These are phyloP conservation scores for Mycena chlorophos DNA, from an alignment of 768 basidiomycete genomes.

Conservation along the genomic window DNA sequence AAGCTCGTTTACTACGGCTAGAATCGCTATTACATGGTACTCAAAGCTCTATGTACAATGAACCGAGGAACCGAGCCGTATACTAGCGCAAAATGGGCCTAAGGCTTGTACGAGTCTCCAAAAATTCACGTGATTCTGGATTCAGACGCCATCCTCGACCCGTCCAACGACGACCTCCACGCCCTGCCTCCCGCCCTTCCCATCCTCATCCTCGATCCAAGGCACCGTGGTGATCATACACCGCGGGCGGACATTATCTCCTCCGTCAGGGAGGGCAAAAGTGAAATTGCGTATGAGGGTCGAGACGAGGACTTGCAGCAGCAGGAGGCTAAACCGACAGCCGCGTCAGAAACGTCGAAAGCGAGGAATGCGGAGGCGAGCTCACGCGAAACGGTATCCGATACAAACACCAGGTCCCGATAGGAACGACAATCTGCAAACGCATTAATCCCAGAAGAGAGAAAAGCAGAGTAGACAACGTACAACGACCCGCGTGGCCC, in stretches of 20 bases:
- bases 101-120: too few relatives aligned
- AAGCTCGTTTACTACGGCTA: too few relatives aligned
- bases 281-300: neutral
- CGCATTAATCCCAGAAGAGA: neutral
- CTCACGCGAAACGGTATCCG: neutral
- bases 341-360: neutral
- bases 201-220: too few relatives aligned
- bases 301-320: neutral
- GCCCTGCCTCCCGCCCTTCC: too few relatives aligned
- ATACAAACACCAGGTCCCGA: neutral
- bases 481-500: neutral
- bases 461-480: neutral
- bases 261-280: neutral
- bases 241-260: neutral
- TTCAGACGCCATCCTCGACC: too few relatives aligned
- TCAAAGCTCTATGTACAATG: too few relatives aligned
- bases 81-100: too few relatives aligned
- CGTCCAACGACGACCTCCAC: too few relatives aligned
- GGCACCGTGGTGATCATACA: neutral
- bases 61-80: too few relatives aligned
- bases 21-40: too few relatives aligned
- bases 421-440: neutral
- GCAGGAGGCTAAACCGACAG: neutral
- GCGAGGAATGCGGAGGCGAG: neutral
- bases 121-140: too few relatives aligned